Evolutionary conservation across 2,329 filamentous ascomycete species (phyloP), one percentile per base, ranked within the genome.

Genomic region (Pestalotiopsis sp.): DNA sequence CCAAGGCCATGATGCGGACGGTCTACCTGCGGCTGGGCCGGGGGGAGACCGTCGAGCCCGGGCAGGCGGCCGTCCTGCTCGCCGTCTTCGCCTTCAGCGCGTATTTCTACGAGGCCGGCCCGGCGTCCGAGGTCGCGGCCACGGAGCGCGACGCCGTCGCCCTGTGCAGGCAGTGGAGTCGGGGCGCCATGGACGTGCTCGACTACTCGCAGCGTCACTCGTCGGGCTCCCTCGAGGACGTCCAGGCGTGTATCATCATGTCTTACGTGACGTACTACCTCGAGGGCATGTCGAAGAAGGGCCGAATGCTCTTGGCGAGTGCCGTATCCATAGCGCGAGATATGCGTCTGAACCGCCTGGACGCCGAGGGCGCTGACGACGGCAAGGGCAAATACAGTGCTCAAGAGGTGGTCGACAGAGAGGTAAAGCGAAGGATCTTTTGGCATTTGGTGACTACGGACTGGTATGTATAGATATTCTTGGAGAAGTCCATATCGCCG

Each of bases 11-110:
- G 14, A 73, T 72, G 10, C 73, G 72, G 59, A 70, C 69, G 1
- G 69, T 70, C 35, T 75, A 75, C 59, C 59, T 73, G 39, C 68
- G 64, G 9, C 65, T 74, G 24, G 68, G 58, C 56, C 71, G 72
- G 67, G 65, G 65, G 24, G 68, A 73, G 65, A 58, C 68, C 52
- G 58, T 74, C 61, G 59, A 61, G 13, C 70, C 70, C 3, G 68
- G 71, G 10, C 69, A 75, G 70, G 73, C 73, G 38, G 74, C 72
- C 4, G 62, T 76, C 3, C 66, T 76, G 48, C 71, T 75, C 63
- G 73, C 74, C 14, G 68, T 75, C 17, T 73, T 75, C 55, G 69
- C 73, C 2, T 68, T 75, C 17, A 68, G 70, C 62, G 70, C 71
- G 2, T 74, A 72, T 65, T 75, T 75, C 66, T 74, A 73, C 63